A percentile compares a stretch with the other conserved stretches of the same genome.
phyloP scores from a whole-genome alignment of 2,329 filamentous ascomycete genomes.

The Hypoxylon sp. region DNA sequence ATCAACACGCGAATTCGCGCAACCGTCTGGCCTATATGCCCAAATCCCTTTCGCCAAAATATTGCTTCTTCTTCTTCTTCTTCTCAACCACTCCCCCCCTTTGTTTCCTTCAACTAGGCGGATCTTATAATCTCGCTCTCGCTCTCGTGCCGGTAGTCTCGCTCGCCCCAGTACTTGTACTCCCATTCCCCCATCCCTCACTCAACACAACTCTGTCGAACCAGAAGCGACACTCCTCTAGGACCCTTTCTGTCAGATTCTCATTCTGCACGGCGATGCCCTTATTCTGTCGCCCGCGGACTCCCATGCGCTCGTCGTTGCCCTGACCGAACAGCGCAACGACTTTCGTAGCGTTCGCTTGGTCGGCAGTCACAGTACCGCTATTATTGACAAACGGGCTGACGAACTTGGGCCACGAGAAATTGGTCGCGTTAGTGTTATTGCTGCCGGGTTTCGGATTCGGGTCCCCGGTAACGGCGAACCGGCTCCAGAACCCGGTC shows the following conservation, averaged over 20 bases:
- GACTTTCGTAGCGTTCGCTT: slow-evolving; percentile 52
- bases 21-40: neutral
- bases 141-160: neutral
- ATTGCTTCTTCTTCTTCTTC: neutral
- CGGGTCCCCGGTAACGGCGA: slow-evolving; percentile 54
- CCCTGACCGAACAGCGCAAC: slow-evolving; percentile 72
- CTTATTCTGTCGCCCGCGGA: slow-evolving; percentile 51
- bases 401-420: slow-evolving; percentile 62
- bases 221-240: slow-evolving; percentile 72
- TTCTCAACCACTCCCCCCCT: neutral
- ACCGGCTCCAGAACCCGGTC: slow-evolving; percentile 61
- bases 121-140: slow-evolving; percentile 3
- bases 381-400: slow-evolving; percentile 56
- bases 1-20: neutral
- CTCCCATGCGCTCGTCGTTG: slow-evolving; percentile 67
- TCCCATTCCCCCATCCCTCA: slow-evolving; percentile 59
- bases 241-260: slow-evolving; percentile 61
- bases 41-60: neutral
- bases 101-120: neutral
- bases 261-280: slow-evolving; percentile 63
- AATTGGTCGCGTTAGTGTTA: slow-evolving; percentile 35
- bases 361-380: slow-evolving; percentile 15
- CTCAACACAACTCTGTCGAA: slow-evolving; percentile 68
- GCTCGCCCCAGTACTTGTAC: slow-evolving; percentile 9
- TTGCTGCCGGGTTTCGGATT: slow-evolving; percentile 36